Percentiles rank a stretch among this genome's conserved stretches.
Evolutionary conservation across 2,329 filamentous ascomycete species (phyloP).

Genomic region (Alternaria arbusti): DNA sequence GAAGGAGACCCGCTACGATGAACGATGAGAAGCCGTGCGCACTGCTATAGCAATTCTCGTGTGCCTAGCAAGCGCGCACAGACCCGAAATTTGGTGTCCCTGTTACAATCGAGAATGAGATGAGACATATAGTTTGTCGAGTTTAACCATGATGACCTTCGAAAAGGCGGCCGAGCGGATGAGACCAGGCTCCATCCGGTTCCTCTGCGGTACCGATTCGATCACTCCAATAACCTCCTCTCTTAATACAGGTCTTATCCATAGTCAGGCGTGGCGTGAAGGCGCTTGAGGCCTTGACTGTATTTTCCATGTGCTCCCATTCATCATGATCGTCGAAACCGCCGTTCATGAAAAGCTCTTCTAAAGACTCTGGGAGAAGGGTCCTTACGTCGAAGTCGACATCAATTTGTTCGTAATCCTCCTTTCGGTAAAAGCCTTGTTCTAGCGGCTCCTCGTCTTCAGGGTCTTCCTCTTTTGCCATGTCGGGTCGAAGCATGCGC

Average conservation of each 20-base stretch:
- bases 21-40: not conserved
- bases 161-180: not conserved
- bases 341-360: not conserved
- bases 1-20: not conserved
- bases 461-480: not conserved
- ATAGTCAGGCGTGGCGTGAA: not conserved
- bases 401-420: not conserved
- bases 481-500: not conserved
- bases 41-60: not conserved
- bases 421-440: not conserved
- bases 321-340: not conserved
- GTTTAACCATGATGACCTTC: not conserved
- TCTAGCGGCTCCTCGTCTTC: not conserved
- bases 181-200: not conserved
- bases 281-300: not conserved
- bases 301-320: not conserved
- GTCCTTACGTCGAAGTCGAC: not conserved
- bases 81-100: not conserved
- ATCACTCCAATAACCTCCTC: not conserved
- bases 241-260: not conserved
- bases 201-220: not conserved
- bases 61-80: not conserved
- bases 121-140: not conserved
- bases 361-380: not conserved
- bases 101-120: not conserved